phyloP scores from a whole-genome alignment of 768 basidiomycete genomes.

The Leccinum obscurum region DNA sequence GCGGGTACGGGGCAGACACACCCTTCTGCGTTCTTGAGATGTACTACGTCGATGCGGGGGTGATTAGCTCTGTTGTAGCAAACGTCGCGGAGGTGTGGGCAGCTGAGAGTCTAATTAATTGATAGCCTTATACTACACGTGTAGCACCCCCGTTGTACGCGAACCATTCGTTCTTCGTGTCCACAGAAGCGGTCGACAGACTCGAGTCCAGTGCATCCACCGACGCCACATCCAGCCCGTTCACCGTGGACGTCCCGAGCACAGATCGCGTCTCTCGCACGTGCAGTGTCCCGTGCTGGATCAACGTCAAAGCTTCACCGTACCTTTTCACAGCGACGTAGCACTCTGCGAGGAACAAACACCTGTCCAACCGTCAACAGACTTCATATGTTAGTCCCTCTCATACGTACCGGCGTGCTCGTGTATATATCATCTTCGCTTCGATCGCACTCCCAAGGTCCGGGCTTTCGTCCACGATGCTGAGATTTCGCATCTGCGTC shows the following conservation, averaged over 20 bases:
- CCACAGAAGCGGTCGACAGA: no score
- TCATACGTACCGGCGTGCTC: conserved; percentile 64
- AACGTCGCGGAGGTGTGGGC: conserved; percentile 72
- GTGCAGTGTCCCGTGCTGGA: conserved; percentile 52
- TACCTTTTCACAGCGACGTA: conserved; percentile 71
- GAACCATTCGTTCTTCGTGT: no score
- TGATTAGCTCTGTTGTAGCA: conserved; percentile 75
- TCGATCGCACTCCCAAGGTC: conserved; percentile 81
- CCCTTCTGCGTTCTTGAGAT: conserved; percentile 86
- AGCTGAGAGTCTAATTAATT: conserved; percentile 41
- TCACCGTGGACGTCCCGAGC: no score
- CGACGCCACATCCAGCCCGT: no score
- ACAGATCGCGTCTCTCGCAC: no score
- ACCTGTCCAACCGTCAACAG: conserved; percentile 41
- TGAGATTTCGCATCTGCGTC: conserved; percentile 78
- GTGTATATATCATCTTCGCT: conserved; percentile 69
- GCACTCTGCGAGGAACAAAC: conserved; percentile 73
- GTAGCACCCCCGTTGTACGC: neutral
- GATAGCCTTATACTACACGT: no score
- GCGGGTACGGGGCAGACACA: conserved; percentile 33
- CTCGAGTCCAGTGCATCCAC: no score
- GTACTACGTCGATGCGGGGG: conserved; percentile 75
- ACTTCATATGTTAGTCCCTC: neutral
- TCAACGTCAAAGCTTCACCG: conserved; percentile 68
- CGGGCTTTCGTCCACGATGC: conserved; percentile 84